Evolutionary conservation across 78 protist genomes (phyloP).

Genomic region (Monocercomonoides exilis): DNA sequence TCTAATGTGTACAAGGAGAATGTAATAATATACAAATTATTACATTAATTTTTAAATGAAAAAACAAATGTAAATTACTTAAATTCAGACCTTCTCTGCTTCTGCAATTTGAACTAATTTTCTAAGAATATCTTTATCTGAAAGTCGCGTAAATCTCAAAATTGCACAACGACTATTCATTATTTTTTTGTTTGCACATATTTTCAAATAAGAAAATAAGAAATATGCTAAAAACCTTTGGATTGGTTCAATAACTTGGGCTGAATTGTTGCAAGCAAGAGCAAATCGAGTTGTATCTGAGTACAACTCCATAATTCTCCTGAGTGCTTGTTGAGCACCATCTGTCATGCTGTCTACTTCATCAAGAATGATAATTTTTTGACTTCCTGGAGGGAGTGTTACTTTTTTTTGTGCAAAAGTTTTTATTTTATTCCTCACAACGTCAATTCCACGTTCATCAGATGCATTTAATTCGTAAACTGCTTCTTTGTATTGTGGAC

Average conservation of each 20-base stretch:
- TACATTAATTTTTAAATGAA: background rate
- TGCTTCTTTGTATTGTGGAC: constrained; percentile 30
- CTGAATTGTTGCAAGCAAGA: constrained; percentile 84
- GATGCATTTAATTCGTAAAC: constrained; percentile 88
- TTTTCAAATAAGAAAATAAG: too few species aligned
- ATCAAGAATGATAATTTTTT: constrained; percentile 92
- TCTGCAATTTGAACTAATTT: constrained; percentile 47
- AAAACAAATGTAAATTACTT: background rate
- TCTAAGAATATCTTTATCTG: constrained; percentile 55
- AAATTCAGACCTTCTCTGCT: constrained; percentile 37
- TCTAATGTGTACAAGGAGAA: too few species aligned
- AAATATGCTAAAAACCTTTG: constrained; percentile 52
- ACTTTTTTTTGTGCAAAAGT: constrained; percentile 92
- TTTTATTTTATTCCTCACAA: constrained; percentile 92
- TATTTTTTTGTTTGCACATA: too few species aligned
- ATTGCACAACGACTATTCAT: constrained; percentile 82
- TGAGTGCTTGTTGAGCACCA: constrained; percentile 94
- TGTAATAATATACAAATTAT: background rate
- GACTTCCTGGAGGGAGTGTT: constrained; percentile 71
- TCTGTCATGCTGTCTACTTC: constrained; percentile 96
- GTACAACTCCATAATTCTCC: constrained; percentile 86
- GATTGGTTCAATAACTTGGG: constrained; percentile 91
- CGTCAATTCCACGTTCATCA: constrained; percentile 95
- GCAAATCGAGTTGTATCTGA: constrained; percentile 90
- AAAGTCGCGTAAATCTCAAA: constrained; percentile 60